phyloP scores from a whole-genome alignment of 495 filamentous ascomycete species.

The Penicilliopsis zonata region DNA sequence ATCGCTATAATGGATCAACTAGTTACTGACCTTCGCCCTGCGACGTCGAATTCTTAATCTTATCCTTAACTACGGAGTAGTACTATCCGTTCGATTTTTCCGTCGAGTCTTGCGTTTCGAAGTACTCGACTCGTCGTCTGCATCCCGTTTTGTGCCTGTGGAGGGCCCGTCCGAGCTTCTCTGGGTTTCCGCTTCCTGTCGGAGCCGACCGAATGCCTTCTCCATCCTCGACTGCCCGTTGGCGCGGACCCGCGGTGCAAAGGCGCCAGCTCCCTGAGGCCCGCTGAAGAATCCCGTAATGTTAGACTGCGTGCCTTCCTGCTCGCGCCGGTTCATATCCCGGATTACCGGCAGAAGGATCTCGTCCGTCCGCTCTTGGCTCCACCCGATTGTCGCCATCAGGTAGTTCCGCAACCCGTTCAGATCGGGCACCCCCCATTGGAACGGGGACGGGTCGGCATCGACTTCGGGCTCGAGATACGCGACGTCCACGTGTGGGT shows the following conservation, averaged over 20 bases:
- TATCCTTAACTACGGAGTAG: too few species aligned
- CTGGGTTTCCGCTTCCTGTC: constrained; percentile 34
- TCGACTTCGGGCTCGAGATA: constrained; percentile 85
- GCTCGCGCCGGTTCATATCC: constrained; percentile 80
- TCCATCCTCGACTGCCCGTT: constrained; percentile 69
- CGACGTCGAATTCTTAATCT: too few species aligned
- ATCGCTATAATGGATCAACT: too few species aligned
- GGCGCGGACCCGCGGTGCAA: constrained; percentile 58
- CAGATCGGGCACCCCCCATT: constrained; percentile 92
- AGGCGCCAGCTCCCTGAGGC: constrained; percentile 52
- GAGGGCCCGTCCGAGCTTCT: not conserved
- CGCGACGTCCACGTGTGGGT: constrained; percentile 59
- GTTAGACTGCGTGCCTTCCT: constrained; percentile 88
- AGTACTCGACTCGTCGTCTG: too few species aligned
- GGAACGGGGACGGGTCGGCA: constrained; percentile 59
- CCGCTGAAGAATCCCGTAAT: constrained; percentile 82
- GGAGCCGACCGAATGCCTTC: constrained; percentile 61
- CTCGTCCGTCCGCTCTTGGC: constrained; percentile 80
- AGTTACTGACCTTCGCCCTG: too few species aligned
- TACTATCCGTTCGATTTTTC: too few species aligned
- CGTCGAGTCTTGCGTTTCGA: too few species aligned
- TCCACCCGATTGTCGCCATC: constrained; percentile 92
- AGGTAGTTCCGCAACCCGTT: constrained; percentile 75
- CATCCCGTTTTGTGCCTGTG: too few species aligned
- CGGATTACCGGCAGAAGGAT: constrained; percentile 86